Evolutionary conservation across 2,329 filamentous ascomycete genomes (phyloP).

Genomic region (Endocalyx cinctus): DNA sequence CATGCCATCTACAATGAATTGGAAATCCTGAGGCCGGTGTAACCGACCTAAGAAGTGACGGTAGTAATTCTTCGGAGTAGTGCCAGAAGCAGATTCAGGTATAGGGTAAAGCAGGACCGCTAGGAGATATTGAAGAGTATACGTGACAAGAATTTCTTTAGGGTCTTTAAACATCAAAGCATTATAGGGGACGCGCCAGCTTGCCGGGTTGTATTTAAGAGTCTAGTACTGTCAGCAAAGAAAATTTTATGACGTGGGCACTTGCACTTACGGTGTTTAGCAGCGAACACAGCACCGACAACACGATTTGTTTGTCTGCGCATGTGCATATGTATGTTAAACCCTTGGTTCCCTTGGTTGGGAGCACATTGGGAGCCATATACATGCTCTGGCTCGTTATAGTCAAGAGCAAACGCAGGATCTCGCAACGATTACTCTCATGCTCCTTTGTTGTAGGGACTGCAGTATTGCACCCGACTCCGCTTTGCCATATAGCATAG

Average conservation of each 20-base stretch:
- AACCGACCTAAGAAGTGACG: constrained; percentile 86
- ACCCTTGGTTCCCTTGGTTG: constrained; percentile 75
- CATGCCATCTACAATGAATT: constrained; percentile 95
- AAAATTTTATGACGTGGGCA: neutral
- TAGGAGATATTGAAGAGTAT: constrained; percentile 86
- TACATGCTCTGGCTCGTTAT: constrained; percentile 92
- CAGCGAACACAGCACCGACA: constrained; percentile 86
- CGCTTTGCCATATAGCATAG: constrained; percentile 96
- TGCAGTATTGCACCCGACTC: constrained; percentile 89
- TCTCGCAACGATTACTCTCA: constrained; percentile 88
- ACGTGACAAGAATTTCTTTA: constrained; percentile 85
- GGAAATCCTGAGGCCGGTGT: constrained; percentile 92
- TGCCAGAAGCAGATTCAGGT: constrained; percentile 64
- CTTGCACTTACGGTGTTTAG: constrained; percentile 75
- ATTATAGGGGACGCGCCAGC: constrained; percentile 92
- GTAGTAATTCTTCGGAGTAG: constrained; percentile 81
- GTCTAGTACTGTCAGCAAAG: constrained; percentile 49
- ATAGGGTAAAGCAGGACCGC: constrained; percentile 82
- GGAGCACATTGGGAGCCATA: constrained; percentile 72
- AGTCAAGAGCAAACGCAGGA: constrained; percentile 79
- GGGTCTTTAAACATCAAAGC: constrained; percentile 87
- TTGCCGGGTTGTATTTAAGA: constrained; percentile 91
- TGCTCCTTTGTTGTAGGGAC: constrained; percentile 86
- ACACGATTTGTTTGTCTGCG: constrained; percentile 83
- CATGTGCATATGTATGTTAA: constrained; percentile 87